Percentiles rank a stretch among this genome's conserved stretches.
Evolutionary conservation across 352 stramenopile genomes (phyloP).

Genomic region (Phytopythium boreale): DNA sequence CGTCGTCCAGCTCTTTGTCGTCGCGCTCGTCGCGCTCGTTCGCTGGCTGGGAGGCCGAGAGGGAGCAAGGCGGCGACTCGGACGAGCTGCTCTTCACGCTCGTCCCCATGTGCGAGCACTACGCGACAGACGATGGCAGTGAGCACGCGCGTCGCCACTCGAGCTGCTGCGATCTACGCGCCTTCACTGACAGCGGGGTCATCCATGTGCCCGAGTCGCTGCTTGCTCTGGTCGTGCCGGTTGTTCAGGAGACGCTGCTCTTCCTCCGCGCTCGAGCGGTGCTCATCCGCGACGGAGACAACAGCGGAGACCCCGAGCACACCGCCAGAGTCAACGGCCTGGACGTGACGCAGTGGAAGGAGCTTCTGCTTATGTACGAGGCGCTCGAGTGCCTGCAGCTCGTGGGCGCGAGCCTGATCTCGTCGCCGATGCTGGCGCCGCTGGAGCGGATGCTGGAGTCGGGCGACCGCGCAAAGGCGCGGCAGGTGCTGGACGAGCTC

Average conservation of each 20-base stretch:
- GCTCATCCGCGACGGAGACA: conserved; percentile 11
- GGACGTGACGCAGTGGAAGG: conserved; percentile 39
- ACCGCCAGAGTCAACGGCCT: conserved; percentile 11
- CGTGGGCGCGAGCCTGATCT: conserved; percentile 48
- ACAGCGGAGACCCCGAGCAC: neutral
- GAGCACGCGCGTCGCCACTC: neutral
- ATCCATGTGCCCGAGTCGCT: conserved; percentile 37
- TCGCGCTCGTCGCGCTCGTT: conserved; percentile 3
- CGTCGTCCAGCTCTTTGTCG: neutral
- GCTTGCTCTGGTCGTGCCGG: conserved; percentile 52
- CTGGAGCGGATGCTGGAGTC: conserved; percentile 44
- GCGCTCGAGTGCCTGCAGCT: conserved; percentile 54
- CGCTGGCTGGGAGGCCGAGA: neutral
- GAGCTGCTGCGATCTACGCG: conserved; percentile 17
- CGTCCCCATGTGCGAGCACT: conserved; percentile 59
- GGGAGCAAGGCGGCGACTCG: neutral
- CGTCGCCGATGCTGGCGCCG: conserved; percentile 44
- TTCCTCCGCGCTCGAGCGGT: conserved; percentile 55
- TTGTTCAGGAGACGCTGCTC: conserved; percentile 63
- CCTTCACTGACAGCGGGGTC: conserved; percentile 19
- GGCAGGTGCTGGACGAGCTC: conserved; percentile 53
- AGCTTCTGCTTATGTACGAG: conserved; percentile 53
- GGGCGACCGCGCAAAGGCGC: conserved; percentile 26
- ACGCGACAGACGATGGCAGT: conserved; percentile 14
- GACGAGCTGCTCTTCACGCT: conserved; percentile 51